Conservation (phyloP, 2,329 filamentous ascomycete species). For the Ceratocystis cubensis region DNA sequence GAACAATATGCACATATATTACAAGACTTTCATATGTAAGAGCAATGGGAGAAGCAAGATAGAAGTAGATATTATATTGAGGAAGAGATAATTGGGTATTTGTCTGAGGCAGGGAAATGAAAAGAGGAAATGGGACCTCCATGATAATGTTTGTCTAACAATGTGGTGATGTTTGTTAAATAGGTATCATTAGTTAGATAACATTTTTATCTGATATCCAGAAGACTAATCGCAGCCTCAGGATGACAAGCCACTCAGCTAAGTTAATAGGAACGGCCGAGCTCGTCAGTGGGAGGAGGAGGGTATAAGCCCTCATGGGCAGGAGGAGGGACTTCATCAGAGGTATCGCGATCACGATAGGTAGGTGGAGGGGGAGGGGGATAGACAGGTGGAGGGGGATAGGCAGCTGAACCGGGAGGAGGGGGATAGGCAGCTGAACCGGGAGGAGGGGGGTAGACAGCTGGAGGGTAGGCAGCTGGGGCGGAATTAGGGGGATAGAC, state of each 20-base stretch:
- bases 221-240: not conserved
- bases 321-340: no score
- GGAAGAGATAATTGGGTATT: not conserved
- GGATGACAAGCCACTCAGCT: not conserved
- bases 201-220: not conserved
- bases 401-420: no score
- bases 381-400: no score
- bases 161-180: not conserved
- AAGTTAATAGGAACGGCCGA: not conserved
- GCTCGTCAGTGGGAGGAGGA: rapidly evolving
- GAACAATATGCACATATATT: not conserved
- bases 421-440: no score
- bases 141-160: not conserved
- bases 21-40: not conserved
- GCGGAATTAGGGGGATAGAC: no score
- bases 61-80: not conserved
- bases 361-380: no score
- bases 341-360: no score
- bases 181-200: not conserved
- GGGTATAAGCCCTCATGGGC: no score
- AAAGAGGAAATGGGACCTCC: not conserved
- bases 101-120: not conserved
- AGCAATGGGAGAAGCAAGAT: not conserved
- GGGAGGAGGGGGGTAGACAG: no score
- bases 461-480: no score